phyloP scores from a whole-genome alignment of 768 basidiomycete species.

The Auricularia sp. region DNA sequence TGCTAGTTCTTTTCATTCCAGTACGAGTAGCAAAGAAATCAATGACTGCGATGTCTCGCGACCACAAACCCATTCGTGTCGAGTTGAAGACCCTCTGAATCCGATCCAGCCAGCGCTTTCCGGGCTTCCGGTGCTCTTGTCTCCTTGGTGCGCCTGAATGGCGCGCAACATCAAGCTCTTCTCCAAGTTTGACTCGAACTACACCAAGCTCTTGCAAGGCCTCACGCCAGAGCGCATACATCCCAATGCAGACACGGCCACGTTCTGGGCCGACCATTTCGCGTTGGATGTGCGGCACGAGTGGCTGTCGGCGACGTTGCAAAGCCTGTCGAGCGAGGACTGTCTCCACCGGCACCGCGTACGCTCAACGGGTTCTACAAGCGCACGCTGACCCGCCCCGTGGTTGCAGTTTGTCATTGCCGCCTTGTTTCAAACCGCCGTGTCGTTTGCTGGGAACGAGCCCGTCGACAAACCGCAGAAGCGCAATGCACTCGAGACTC shows the following conservation, averaged over 20 bases:
- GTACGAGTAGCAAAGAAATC: neutral
- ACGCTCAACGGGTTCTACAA: constrained; percentile 3
- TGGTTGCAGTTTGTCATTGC: constrained; percentile 37
- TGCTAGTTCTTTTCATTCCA: neutral
- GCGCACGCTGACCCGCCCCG: neutral
- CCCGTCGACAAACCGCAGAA: constrained; percentile 26
- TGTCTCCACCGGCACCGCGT: constrained; percentile 46
- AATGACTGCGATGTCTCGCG: no score
- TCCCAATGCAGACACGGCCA: constrained; percentile 31
- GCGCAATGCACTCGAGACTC: constrained; percentile 39
- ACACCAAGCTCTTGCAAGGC: constrained; percentile 22
- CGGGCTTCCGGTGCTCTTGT: neutral
- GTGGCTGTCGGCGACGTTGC: constrained; percentile 33
- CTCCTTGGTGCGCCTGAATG: neutral
- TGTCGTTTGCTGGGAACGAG: constrained; percentile 21
- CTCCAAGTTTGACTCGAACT: neutral
- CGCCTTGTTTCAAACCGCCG: constrained; percentile 37
- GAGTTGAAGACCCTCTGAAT: no score
- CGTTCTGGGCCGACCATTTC: constrained; percentile 46
- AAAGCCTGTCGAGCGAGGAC: constrained; percentile 34
- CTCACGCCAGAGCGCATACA: constrained; percentile 32
- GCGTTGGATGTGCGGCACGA: constrained; percentile 40
- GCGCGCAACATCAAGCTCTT: neutral
- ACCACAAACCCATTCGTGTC: no score
- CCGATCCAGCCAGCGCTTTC: no score